Evolutionary conservation across 2,329 filamentous ascomycete genomes (phyloP), one percentile per base, ranked within the genome.

Genomic region (Coniella vitis): DNA sequence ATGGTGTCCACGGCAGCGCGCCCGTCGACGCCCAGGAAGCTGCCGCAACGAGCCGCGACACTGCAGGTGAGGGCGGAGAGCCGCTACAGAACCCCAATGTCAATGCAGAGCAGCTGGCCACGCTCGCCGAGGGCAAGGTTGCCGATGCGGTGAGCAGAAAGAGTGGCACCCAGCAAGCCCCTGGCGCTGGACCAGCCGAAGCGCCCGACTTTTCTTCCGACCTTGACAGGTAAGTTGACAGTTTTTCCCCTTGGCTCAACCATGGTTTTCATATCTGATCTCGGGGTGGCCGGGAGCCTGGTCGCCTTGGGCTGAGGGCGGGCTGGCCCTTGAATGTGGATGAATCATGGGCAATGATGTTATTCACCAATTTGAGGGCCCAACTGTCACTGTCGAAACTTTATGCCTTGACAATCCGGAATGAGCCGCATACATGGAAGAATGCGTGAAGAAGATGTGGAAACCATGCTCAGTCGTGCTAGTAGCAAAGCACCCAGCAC

Each of bases 81-180:
- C 40, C 39, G 8, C 47, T 19, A 7, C 48, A 59, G 49, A 60
- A 59, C 42, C 45, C 52, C 14, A 59, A 58, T 20, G 58, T 57
- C 9, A 47, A 60, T 17, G 57, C 57, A 4, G 58, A 59, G 42
- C 57, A 60, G 47, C 41, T 60, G 40, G 57, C 53, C 21, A 58
- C 58, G 14, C 17, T 58, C 12, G 49, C 47, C 19, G 58, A 60
- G 53, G 58, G 58, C 19, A 52, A 59, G 47, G 57, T 60, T n/a
- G 58, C 58, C 25, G 54, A 59, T 13, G 58, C 58, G 0, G 58
- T 60, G 3, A 51, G 55, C 21, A 52, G 53, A 20, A 60, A 60
- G 55, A 58, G 51, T 38, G 58, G 58, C 7, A 52, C 49, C 19
- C 58, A 59, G 47, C 52, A 42, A 38, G 54, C 43, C 3, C 55